Conservation (phyloP, 352 stramenopile genomes). For the Elongisporangium prolatum region DNA sequence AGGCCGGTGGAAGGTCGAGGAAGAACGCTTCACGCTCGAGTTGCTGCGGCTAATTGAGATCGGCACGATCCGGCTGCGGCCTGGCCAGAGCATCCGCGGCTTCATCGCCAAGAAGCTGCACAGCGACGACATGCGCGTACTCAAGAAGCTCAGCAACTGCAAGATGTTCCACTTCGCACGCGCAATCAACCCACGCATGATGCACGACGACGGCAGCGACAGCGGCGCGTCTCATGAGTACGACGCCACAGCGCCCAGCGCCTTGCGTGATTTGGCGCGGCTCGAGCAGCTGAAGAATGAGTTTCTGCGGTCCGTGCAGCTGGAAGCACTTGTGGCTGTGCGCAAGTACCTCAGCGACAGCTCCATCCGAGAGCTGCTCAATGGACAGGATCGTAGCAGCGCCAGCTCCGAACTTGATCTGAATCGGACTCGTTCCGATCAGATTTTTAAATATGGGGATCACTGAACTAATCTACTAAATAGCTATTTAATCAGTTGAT, state of each 20-base stretch:
- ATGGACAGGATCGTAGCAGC: slow-evolving; percentile 14
- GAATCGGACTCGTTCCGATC: no score
- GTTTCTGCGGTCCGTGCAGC: slow-evolving; percentile 71
- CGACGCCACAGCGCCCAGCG: slow-evolving; percentile 21
- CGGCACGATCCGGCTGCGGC: slow-evolving; percentile 48
- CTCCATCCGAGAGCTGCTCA: slow-evolving; percentile 61
- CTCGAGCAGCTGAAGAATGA: slow-evolving; percentile 58
- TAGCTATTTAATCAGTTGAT: no score
- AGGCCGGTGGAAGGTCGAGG: slow-evolving; percentile 66
- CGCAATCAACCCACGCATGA: slow-evolving; percentile 49
- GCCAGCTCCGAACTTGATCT: no score
- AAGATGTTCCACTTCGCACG: slow-evolving; percentile 75
- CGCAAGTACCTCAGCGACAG: slow-evolving; percentile 69
- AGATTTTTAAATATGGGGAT: no score
- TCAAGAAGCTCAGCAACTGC: slow-evolving; percentile 84
- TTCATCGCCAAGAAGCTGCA: slow-evolving; percentile 77
- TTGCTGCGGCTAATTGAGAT: slow-evolving; percentile 61
- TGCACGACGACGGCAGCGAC: slow-evolving; percentile 51
- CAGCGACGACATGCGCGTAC: slow-evolving; percentile 78
- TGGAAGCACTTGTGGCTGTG: slow-evolving; percentile 70
- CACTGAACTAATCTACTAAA: not conserved
- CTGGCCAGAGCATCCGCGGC: slow-evolving; percentile 61
- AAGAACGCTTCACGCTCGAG: slow-evolving; percentile 70
- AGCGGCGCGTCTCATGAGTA: no score
- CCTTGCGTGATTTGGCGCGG: slow-evolving; percentile 19